Conservation (phyloP, 495 filamentous ascomycete genomes). For the Penicillium diatomitis region DNA sequence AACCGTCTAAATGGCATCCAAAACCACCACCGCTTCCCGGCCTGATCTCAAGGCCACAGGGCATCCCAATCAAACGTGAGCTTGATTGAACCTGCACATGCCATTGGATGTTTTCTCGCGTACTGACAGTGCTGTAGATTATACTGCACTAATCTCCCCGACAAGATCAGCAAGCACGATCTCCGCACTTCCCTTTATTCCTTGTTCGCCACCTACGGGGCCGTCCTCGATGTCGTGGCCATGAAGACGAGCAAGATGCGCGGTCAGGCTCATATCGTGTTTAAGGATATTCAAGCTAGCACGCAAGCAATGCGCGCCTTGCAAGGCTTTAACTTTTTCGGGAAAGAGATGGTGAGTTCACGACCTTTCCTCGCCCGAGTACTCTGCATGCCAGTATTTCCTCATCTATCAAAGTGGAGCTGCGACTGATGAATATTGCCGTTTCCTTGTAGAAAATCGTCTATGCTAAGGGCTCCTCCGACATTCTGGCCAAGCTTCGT, state of each 20-base stretch:
- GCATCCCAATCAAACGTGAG: conserved; percentile 67
- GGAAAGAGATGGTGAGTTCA: conserved; percentile 68
- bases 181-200: conserved; percentile 78
- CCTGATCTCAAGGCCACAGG: conserved; percentile 28
- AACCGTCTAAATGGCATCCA: conserved; percentile 29
- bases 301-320: conserved; percentile 84
- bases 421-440: background rate
- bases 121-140: conserved; percentile 47
- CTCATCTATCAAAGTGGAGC: background rate
- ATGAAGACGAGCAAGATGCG: conserved; percentile 85
- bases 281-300: conserved; percentile 74
- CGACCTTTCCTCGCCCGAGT: background rate
- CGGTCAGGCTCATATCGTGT: conserved; percentile 89
- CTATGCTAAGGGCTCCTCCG: conserved; percentile 80
- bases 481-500: conserved; percentile 79
- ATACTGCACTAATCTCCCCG: conserved; percentile 76
- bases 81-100: conserved; percentile 6
- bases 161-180: conserved; percentile 79
- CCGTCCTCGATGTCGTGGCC: conserved; percentile 87
- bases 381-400: background rate
- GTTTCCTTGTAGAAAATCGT: conserved; percentile 59
- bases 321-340: conserved; percentile 81
- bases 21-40: conserved; percentile 26
- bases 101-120: conserved; percentile 4
- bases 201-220: conserved; percentile 87